Evolutionary conservation across 2,329 filamentous ascomycete genomes (phyloP).

Genomic region (Fusarium sp.): DNA sequence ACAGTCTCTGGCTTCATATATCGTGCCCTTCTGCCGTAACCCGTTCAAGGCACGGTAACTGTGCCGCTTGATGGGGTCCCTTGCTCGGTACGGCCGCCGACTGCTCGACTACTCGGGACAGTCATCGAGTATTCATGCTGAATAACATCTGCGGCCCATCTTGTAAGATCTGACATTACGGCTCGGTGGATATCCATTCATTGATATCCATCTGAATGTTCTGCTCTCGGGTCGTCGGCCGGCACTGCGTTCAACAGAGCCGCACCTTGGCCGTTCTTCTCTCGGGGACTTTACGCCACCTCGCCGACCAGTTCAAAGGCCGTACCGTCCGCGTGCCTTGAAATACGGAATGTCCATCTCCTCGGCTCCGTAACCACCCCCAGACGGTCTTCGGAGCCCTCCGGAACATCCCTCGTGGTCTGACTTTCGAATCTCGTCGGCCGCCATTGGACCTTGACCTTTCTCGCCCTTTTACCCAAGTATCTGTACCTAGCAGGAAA

Average conservation of each 20-base stretch:
- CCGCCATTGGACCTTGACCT: conserved; percentile 2
- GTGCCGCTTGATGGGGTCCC: neutral
- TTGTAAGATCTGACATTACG: neutral
- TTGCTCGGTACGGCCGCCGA: conserved; percentile 21
- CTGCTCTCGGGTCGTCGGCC: neutral
- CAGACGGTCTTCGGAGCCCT: conserved; percentile 17
- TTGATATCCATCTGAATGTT: neutral
- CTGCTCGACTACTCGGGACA: neutral
- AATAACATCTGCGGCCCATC: neutral
- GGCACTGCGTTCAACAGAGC: neutral
- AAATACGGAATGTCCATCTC: conserved; percentile 5
- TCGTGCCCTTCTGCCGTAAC: neutral
- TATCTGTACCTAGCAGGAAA: neutral
- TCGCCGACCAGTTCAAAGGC: neutral
- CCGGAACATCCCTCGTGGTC: conserved; percentile 24
- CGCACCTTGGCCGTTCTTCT: neutral
- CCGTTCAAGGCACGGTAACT: conserved; percentile 4
- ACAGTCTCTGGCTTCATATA: neutral
- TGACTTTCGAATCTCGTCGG: conserved; percentile 21
- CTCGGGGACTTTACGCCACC: conserved; percentile 2
- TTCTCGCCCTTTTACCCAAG: neutral
- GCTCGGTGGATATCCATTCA: neutral
- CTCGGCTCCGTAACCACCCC: neutral
- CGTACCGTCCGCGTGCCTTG: conserved; percentile 1
- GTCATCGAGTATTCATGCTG: neutral